Conservation (phyloP, 1,139 yeast species). For the Debaryomycetaceae sp. region DNA sequence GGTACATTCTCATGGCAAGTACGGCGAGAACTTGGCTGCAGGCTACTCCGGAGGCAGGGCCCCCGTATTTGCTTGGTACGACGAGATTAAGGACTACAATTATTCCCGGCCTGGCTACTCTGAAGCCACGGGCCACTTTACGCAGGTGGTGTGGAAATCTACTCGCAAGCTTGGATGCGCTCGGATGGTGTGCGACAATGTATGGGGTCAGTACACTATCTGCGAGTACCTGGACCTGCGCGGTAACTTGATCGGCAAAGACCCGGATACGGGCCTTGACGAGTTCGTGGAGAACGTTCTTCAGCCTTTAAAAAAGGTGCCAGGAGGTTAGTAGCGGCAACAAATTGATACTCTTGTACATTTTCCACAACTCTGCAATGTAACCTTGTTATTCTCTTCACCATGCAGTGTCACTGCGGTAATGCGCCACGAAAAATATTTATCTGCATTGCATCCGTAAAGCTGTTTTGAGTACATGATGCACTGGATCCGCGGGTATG, state of each 20-base stretch:
- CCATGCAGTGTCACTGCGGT: too few relatives aligned
- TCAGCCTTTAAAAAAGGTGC: slow-evolving; percentile 13
- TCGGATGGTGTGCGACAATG: slow-evolving; percentile 35
- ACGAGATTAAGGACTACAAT: slow-evolving; percentile 44
- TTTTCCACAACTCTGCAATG: too few relatives aligned
- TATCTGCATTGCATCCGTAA: too few relatives aligned
- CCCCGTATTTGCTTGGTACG: slow-evolving; percentile 59
- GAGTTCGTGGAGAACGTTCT: slow-evolving; percentile 45
- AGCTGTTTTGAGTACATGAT: too few relatives aligned
- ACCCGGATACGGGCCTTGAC: slow-evolving; percentile 16
- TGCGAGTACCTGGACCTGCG: slow-evolving; percentile 52
- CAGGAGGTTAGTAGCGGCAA: slow-evolving; percentile 1
- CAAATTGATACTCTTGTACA: too few relatives aligned
- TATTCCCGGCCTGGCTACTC: slow-evolving; percentile 33
- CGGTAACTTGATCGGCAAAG: slow-evolving; percentile 43
- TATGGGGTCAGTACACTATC: slow-evolving; percentile 49
- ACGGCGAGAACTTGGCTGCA: slow-evolving; percentile 54
- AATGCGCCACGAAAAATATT: too few relatives aligned
- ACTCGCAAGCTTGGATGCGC: slow-evolving; percentile 55
- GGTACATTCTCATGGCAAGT: slow-evolving; percentile 39
- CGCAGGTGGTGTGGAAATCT: slow-evolving; percentile 58
- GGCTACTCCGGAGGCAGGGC: slow-evolving; percentile 36
- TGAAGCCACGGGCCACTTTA: slow-evolving; percentile 50
- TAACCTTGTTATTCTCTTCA: too few relatives aligned
- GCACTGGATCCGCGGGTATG: too few relatives aligned